A percentile compares a stretch with the other conserved stretches of the same genome.
Conservation (phyloP, 169 alveolate species). For the Theileria sp. region DNA sequence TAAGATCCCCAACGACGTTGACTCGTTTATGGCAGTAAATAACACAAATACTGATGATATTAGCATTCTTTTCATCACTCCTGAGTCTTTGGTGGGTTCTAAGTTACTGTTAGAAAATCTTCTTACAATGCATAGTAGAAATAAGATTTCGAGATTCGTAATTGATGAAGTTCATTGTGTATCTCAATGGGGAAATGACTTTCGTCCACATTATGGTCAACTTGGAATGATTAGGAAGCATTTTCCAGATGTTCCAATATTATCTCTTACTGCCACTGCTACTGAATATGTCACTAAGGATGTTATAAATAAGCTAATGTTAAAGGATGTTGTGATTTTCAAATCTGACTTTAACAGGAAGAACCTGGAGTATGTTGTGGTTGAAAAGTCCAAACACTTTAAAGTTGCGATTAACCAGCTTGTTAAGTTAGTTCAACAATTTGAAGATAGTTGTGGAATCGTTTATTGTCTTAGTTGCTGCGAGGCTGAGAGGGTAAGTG, state of each 20-base stretch:
- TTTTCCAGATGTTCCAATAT: conserved; percentile 91
- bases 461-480: conserved; percentile 91
- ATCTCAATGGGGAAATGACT: conserved; percentile 99
- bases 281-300: conserved; percentile 84
- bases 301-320: conserved; percentile 59
- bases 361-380: conserved; percentile 57
- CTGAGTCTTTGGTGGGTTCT: conserved; percentile 89
- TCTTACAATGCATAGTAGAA: conserved; percentile 73
- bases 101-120: conserved; percentile 74
- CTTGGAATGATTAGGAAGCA: conserved; percentile 80
- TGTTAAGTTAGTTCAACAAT: conserved; percentile 21
- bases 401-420: conserved; percentile 44
- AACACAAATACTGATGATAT: background rate
- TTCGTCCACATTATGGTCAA: conserved; percentile 92
- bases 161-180: conserved; percentile 99
- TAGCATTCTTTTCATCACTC: conserved; percentile 86
- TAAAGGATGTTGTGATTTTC: conserved; percentile 40
- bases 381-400: conserved; percentile 32
- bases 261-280: conserved; percentile 98
- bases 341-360: conserved; percentile 64
- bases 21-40: background rate
- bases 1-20: background rate
- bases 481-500: conserved; percentile 89
- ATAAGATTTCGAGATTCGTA: conserved; percentile 88
- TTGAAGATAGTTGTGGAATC: conserved; percentile 76